phyloP scores from a whole-genome alignment of 2,329 filamentous ascomycete genomes.

The Aspergillus sojae region DNA sequence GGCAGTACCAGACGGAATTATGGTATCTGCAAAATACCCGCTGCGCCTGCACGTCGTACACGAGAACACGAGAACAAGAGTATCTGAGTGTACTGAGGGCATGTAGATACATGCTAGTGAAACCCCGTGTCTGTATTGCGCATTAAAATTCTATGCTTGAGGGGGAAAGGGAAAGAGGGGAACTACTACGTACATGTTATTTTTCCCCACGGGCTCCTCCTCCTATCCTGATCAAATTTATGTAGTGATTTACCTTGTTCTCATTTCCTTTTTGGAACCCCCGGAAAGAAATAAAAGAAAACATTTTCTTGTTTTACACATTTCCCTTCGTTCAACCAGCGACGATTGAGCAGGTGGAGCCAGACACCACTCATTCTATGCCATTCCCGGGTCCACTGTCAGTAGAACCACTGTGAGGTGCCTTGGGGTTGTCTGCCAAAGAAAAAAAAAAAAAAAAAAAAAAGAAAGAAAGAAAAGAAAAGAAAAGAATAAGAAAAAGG shows the following conservation, averaged over 20 bases:
- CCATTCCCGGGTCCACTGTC: constrained; percentile 23
- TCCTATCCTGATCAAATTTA: neutral
- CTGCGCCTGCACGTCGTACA: neutral
- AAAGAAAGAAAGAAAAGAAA: neutral
- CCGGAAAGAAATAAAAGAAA: neutral
- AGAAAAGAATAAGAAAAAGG: neutral
- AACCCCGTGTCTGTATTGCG: neutral
- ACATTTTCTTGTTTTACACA: neutral
- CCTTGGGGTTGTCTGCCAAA: constrained; percentile 6
- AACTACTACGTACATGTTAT: neutral
- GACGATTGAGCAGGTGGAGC: constrained; percentile 17
- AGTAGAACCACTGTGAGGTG: constrained; percentile 16
- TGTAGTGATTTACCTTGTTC: neutral
- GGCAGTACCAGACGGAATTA: neutral
- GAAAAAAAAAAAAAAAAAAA: neutral
- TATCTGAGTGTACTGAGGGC: neutral
- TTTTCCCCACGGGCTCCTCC: neutral
- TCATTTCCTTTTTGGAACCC: neutral
- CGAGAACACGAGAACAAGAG: neutral
- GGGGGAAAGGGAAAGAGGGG: no score
- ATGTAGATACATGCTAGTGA: neutral
- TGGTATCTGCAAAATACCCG: neutral
- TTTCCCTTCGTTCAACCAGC: neutral
- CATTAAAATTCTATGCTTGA: neutral
- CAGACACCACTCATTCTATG: constrained; percentile 12